These are phyloP conservation scores for Sideroxylon spinosum DNA, from an alignment of 179 eudicot species.

Conservation along the genomic window DNA sequence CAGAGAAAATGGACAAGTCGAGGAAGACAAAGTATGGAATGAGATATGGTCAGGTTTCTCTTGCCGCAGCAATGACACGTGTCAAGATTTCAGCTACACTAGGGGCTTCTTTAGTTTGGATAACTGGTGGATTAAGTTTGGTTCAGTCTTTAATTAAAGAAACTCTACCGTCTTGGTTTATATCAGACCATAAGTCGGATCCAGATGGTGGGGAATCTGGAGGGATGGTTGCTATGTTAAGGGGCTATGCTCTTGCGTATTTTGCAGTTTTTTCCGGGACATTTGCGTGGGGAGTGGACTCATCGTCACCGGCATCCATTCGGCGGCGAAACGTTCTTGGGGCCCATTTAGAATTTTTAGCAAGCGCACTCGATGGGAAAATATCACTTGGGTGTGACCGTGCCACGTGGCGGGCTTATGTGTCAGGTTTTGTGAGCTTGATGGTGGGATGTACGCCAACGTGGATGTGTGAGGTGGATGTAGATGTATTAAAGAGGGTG, in stretches of 20 bases:
- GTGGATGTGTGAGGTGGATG: conserved; percentile 74
- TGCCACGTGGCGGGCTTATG: conserved; percentile 71
- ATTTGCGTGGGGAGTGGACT: conserved; percentile 87
- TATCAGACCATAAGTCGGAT: conserved; percentile 55
- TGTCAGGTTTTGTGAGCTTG: conserved; percentile 60
- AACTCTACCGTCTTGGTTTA: conserved; percentile 88
- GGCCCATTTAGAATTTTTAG: conserved; percentile 66
- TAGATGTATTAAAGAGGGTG: conserved; percentile 54
- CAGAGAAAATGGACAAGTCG: conserved; percentile 42
- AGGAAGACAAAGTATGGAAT: conserved; percentile 46
- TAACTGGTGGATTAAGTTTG: conserved; percentile 65
- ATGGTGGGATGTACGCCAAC: conserved; percentile 63
- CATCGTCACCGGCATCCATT: conserved; percentile 31
- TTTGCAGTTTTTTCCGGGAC: conserved; percentile 63
- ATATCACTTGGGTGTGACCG: conserved; percentile 80
- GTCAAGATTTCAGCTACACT: conserved; percentile 79
- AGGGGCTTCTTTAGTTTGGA: conserved; percentile 80
- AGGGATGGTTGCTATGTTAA: conserved; percentile 50
- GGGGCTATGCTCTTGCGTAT: conserved; percentile 76
- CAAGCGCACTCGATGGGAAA: conserved; percentile 79
- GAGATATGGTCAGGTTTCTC: conserved; percentile 62
- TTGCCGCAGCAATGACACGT: conserved; percentile 60
- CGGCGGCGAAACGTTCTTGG: conserved; percentile 54
- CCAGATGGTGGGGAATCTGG: conserved; percentile 36
- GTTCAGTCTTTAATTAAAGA: conserved; percentile 74